phyloP scores from a whole-genome alignment of 2,329 filamentous ascomycete genomes.

The Lasiodiplodia theobromae region DNA sequence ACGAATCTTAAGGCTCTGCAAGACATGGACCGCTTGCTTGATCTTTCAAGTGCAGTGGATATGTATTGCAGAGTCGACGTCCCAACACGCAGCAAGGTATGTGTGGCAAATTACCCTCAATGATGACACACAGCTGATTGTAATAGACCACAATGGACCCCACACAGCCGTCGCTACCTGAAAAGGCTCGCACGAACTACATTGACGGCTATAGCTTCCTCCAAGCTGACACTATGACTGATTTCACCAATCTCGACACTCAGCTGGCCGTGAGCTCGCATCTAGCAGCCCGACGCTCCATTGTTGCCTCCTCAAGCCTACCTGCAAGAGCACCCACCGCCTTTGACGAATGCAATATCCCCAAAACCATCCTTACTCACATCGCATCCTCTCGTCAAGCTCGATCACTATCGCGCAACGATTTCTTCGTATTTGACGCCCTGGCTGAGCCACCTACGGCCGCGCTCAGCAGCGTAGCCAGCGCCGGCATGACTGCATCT shows the following conservation, averaged over 20 bases:
- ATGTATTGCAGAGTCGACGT: conserved; percentile 59
- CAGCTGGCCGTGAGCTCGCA: conserved; percentile 44
- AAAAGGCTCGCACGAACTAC: conserved; percentile 63
- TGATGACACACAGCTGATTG: not conserved
- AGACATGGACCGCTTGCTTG: conserved; percentile 53
- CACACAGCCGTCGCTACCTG: conserved; percentile 64
- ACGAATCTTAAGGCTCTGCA: conserved; percentile 21
- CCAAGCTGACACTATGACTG: conserved; percentile 56
- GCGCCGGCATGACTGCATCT: conserved; percentile 67
- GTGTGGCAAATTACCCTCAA: not conserved
- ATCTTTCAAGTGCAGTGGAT: conserved; percentile 70
- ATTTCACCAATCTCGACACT: conserved; percentile 53
- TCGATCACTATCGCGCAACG: conserved; percentile 42
- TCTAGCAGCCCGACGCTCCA: conserved; percentile 31
- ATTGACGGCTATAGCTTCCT: conserved; percentile 62
- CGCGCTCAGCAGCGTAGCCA: conserved; percentile 38
- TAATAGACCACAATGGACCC: conserved; percentile 60
- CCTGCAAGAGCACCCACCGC: not conserved
- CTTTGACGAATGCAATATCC: conserved; percentile 27
- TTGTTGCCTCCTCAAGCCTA: not conserved
- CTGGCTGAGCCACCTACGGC: conserved; percentile 52
- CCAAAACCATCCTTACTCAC: conserved; percentile 42
- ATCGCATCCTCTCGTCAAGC: conserved; percentile 31
- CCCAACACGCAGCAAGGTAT: conserved; percentile 35
- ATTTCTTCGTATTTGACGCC: conserved; percentile 61